These are phyloP conservation scores for Blepharisma stoltei DNA, from an alignment of 73 alveolate genomes.

Conservation along the genomic window DNA sequence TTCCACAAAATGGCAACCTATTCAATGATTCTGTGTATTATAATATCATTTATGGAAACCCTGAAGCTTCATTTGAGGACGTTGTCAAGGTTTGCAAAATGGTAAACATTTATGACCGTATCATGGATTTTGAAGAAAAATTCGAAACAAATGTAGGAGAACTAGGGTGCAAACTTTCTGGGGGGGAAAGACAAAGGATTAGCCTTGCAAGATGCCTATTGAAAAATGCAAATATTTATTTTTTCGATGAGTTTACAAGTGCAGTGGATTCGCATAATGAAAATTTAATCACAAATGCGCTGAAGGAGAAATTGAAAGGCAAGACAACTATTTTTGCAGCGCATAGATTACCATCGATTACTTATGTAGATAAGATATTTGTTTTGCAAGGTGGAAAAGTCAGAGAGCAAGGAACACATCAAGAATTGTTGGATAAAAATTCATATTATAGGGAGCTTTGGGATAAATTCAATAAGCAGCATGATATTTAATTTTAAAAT, in stretches of 20 bases:
- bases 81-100: slow-evolving; percentile 55
- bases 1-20: slow-evolving; percentile 74
- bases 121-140: slow-evolving; percentile 67
- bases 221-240: slow-evolving; percentile 66
- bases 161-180: slow-evolving; percentile 80
- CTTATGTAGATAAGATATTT: slow-evolving; percentile 78
- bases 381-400: slow-evolving; percentile 81
- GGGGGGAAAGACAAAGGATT: slow-evolving; percentile 86
- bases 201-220: slow-evolving; percentile 82
- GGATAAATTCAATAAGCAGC: slow-evolving; percentile 16
- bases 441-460: slow-evolving; percentile 24
- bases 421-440: slow-evolving; percentile 49
- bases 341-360: slow-evolving; percentile 84
- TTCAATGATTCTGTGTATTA: slow-evolving; percentile 78
- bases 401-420: slow-evolving; percentile 87
- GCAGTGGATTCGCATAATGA: slow-evolving; percentile 82
- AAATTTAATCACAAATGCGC: slow-evolving; percentile 67
- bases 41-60: slow-evolving; percentile 73
- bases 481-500: background rate
- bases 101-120: slow-evolving; percentile 60
- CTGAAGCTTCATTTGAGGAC: slow-evolving; percentile 64
- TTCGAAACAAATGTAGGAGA: slow-evolving; percentile 87
- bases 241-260: slow-evolving; percentile 89
- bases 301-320: slow-evolving; percentile 67
- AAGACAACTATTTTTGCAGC: slow-evolving; percentile 88